Base-by-base conservation (phyloP, 768 basidiomycete genomes). In the Pleurotus pulmonarius region DNA sequence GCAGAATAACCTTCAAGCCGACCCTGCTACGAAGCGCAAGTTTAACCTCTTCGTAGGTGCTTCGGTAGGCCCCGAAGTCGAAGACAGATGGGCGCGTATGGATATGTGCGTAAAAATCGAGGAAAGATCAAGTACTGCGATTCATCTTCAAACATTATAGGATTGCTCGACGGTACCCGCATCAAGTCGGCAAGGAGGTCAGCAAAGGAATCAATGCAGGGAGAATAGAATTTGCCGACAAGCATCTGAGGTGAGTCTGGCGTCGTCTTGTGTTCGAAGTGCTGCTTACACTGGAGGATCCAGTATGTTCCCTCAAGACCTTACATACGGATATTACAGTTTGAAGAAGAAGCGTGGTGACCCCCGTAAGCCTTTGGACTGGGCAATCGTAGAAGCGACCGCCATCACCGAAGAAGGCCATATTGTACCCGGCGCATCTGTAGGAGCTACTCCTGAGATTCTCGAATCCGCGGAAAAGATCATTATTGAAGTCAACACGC, bases 1-100 rank as follows among this genome's bases (percentile, higher is more conserved):
- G 58, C 43, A 65, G 4, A 75, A 75, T 63, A 75, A 74, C 61
- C 70, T 79, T 34, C 77, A 80, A 68, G 73, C 66, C 4, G 62
- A 74, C 56, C 74, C 74, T 9, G 57, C 56, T 2, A 77, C 76
- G 5, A 76, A 80, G 63, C 74, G 73, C 55, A 75, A 69, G 58
- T 78, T 80, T 67, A 76, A 78, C 58, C 65, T 79, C 15, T 79
- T 80, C 58, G 77, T 80, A 13, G 77, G 78, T 5, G 77, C 77
- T 3, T 74, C 72, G 34, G 74, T 74, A 8, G 77, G 77, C 3
- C 76, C 76, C n/a, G 77, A 79, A 58, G 73, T 79, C 15, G 77
- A 79, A 56, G 77, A 80, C 49, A 69, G 76, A 39, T 79, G 78
- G 78, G 77, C 77, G 4, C 57, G 62, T 7, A 59, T 78, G 52